Base-by-base conservation (phyloP, 2,329 filamentous ascomycete genomes). In the Colletotrichum navitas region DNA sequence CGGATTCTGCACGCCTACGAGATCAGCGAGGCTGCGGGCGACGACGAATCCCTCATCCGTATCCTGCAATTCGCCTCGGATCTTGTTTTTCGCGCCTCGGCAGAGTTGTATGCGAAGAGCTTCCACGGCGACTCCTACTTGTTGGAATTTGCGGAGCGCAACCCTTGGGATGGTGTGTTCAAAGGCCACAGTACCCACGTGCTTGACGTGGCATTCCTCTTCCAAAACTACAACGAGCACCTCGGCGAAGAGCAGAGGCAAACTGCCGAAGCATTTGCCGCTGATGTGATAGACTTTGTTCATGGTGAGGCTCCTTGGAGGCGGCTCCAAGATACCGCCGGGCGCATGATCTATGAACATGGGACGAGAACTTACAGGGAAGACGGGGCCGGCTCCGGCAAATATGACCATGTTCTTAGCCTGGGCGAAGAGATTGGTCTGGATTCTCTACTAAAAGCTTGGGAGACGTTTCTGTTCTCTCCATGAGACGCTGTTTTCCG, bases 181-280 rank as follows among this genome's bases (percentile, higher is more conserved):
- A 80, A 83, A 68, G 82, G 81, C 1, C 74, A 77, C 32, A 76
- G 83, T 0, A 80, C 77, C 1, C 85, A 86, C 72, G 81, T 85
- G n/a, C 78, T 85, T 1, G 85, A 86, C 43, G 74, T 84, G 16
- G 80, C 80, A 0, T 85, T 81, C 56, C 73, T 86, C 16, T 83
- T 85, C 67, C 83, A 85, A 74, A 86, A 85, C 52, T 85, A 81
- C 74, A 81, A 80, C 12, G 80, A 85, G 24, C 78, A 77, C 52
- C 61, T 86, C 49, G 74, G 74, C 0, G 73, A 76, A 1, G 74
- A 76, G 8, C 81, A 84, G 65, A 73, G 74, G 54, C 67, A 71
- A 18, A 76, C 81, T 2, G 80, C 77, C 2, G 74, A 74, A 16
- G 63, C 66, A 2, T 82, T 84, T 70, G 83, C 80, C 0, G 76